Evolutionary conservation across 257 asterid genomes (phyloP).

Genomic region (Solanum microdontum): DNA sequence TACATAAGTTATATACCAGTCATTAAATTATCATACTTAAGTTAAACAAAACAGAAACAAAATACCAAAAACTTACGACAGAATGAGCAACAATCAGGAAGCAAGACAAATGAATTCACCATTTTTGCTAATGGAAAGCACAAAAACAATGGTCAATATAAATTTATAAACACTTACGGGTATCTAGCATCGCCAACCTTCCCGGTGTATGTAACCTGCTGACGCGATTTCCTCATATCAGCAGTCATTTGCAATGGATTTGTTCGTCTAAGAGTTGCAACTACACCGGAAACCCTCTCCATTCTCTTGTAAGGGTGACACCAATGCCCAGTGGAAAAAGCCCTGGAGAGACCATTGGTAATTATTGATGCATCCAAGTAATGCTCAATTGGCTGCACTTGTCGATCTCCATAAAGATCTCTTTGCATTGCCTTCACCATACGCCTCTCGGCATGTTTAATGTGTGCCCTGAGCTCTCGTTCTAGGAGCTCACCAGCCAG

Average conservation of each 20-base stretch:
- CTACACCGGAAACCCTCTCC: constrained; percentile 83
- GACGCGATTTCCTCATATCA: constrained; percentile 91
- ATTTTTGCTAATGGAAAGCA: not conserved
- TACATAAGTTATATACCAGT: constrained; percentile 23
- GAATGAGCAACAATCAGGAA: not conserved
- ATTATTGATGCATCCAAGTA: constrained; percentile 50
- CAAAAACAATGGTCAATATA: not conserved
- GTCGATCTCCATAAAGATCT: constrained; percentile 63
- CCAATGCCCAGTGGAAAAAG: constrained; percentile 93
- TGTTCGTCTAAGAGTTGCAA: constrained; percentile 80
- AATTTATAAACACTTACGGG: constrained; percentile 48
- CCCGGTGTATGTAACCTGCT: constrained; percentile 79
- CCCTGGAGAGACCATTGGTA: constrained; percentile 90
- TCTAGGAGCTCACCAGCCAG: constrained; percentile 84
- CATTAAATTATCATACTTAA: not conserved
- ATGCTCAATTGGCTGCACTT: constrained; percentile 40
- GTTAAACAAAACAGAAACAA: not conserved
- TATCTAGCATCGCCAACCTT: constrained; percentile 95
- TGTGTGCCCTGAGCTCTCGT: constrained; percentile 69
- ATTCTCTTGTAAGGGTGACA: constrained; percentile 76
- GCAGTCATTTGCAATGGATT: constrained; percentile 76
- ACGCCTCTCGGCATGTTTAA: constrained; percentile 75
- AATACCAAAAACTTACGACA: not conserved
- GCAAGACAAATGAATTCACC: not conserved
- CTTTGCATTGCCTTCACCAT: constrained; percentile 72